A percentile compares a stretch with the other conserved stretches of the same genome.
These are phyloP conservation scores for Populus hybrid DNA, from an alignment of 441 rosid species.

Conservation along the genomic window DNA sequence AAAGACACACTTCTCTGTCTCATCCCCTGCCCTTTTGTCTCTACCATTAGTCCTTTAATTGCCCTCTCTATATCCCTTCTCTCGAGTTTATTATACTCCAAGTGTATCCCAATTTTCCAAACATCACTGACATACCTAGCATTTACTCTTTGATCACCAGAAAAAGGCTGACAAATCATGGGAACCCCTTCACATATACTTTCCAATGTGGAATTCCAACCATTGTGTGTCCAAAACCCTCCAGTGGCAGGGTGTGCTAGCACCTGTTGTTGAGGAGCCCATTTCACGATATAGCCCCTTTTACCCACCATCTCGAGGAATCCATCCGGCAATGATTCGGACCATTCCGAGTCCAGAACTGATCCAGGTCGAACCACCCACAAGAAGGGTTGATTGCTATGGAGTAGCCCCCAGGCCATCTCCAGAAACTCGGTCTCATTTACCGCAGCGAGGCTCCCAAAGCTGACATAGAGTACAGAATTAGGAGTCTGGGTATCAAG, in stretches of 20 bases:
- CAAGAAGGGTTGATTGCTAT: conserved; percentile 42
- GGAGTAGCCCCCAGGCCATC: conserved; percentile 50
- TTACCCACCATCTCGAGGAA: conserved; percentile 25
- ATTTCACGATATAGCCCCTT: conserved; percentile 45
- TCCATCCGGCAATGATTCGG: conserved; percentile 34
- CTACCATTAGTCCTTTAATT: conserved; percentile 36
- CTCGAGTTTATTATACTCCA: conserved; percentile 30
- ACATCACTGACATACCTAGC: conserved; percentile 47
- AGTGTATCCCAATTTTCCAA: conserved; percentile 42
- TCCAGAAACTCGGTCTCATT: conserved; percentile 37
- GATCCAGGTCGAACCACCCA: conserved; percentile 53
- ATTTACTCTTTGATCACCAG: conserved; percentile 46
- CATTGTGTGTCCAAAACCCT: conserved; percentile 55
- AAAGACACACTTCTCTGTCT: conserved; percentile 30
- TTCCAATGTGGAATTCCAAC: conserved; percentile 62
- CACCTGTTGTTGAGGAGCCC: conserved; percentile 58
- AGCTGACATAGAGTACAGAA: conserved; percentile 54
- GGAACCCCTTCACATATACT: conserved; percentile 57
- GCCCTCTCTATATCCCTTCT: conserved; percentile 35
- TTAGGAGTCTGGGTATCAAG: conserved; percentile 40
- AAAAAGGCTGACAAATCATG: conserved; percentile 52
- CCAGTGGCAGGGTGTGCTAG: conserved; percentile 43
- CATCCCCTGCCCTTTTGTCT: conserved; percentile 40
- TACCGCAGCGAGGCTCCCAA: conserved; percentile 41
- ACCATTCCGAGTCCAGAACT: conserved; percentile 25